Base-by-base conservation (phyloP, 83 land plant species). In the Thuja plicata region DNA sequence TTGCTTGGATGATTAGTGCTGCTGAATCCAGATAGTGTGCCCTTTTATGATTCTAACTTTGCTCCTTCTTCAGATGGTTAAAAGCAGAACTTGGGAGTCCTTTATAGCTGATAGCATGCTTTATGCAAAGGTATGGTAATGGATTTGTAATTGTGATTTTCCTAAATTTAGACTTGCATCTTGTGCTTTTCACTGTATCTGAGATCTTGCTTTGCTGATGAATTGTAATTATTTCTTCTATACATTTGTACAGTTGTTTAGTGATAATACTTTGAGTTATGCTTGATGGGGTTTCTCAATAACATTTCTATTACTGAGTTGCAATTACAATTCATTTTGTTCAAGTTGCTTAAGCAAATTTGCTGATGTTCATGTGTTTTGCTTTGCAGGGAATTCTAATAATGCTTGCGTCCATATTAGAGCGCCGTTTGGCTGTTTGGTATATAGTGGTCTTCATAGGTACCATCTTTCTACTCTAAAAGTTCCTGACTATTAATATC, bases 31-130 rank as follows among this genome's bases (percentile, higher is more conserved):
- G 37, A 55, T 37, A 48, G 46, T 0, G 35, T 86, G 16, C 41
- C 71, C 45, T 35, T 86, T 11, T 38, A 5, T 55, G 40, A 9
- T 54, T 54, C 27, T 35, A 30, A 54, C 46, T 89, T 10, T 84
- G 86, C 15, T 0, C 50, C 38, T 89, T 89, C 52, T 35, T 74
- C 93, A 95, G 96, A 38, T 91, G 32, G 91, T 91, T 13, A 91
- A 80, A 87, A 89, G 89, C 52, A 93, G 92, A 90, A 92, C 94
- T 57, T 92, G 95, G 96, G 96, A 95, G 88, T 92, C 91, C 12
- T 90, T 91, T 57, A 91, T 93, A 85, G 90, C 89, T 19, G 93
- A 95, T 85, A 89, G 73, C n/a, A 55, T 95, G 48, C 88, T 95
- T 70, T 92, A 77, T 89, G 95, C 93, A 8, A 95, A 95, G 95